phyloP scores from a whole-genome alignment of 1,284 basidiomycete species.

The Mycosarcoma mackinlayi region DNA sequence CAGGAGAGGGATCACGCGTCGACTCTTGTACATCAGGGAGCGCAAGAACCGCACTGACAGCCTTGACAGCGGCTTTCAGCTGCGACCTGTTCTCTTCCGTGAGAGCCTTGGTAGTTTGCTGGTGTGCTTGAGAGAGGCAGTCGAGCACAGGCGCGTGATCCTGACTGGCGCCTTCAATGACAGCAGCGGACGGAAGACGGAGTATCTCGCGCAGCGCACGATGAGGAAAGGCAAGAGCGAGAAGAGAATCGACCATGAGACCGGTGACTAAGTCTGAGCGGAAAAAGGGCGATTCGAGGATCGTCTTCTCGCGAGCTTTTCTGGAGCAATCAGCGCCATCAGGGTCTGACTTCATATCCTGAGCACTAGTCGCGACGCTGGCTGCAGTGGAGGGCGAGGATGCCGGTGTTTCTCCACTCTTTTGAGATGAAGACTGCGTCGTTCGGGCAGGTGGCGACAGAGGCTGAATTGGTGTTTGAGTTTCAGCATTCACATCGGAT shows the following conservation, averaged over 20 bases:
- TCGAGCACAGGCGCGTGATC: slow-evolving; percentile 32
- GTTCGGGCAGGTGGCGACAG: too few relatives aligned
- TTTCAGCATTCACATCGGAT: too few relatives aligned
- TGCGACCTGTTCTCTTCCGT: slow-evolving; percentile 29
- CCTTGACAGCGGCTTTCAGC: slow-evolving; percentile 20
- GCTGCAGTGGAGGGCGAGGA: not conserved
- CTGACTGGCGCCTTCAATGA: slow-evolving; percentile 14
- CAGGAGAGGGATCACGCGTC: slow-evolving; percentile 1
- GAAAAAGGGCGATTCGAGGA: slow-evolving; percentile 50
- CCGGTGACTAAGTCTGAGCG: slow-evolving; percentile 42
- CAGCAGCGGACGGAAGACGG: slow-evolving; percentile 19
- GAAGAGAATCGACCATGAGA: slow-evolving; percentile 40
- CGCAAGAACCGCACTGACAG: slow-evolving; percentile 35
- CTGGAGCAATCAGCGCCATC: not conserved
- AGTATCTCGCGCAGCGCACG: slow-evolving; percentile 31
- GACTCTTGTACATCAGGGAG: slow-evolving; percentile 26
- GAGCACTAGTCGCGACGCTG: not conserved
- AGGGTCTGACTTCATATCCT: not conserved
- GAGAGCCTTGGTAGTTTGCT: slow-evolving; percentile 15
- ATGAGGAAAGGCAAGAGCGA: slow-evolving; percentile 39
- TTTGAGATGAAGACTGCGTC: not conserved
- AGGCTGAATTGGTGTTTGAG: too few relatives aligned
- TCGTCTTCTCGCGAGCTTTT: slow-evolving; percentile 36
- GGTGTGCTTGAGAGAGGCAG: slow-evolving; percentile 18
- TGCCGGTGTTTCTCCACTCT: too few relatives aligned